phyloP scores from a whole-genome alignment of 495 filamentous ascomycete species.

The Amphirosellinia nigrospora region DNA sequence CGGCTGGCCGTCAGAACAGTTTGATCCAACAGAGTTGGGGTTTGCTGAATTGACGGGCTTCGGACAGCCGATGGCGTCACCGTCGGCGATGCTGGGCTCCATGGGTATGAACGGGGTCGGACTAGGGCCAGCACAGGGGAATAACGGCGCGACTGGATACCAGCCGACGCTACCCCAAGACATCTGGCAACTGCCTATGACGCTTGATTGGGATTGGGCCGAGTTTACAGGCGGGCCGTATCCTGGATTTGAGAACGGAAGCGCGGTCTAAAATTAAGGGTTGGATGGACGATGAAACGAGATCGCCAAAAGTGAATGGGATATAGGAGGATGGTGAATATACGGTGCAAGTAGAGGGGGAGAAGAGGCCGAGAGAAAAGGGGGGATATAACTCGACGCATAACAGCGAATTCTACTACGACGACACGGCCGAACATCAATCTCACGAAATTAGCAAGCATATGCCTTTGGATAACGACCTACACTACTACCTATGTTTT shows the following conservation, averaged over 20 bases:
- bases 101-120: constrained; percentile 34
- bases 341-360: neutral
- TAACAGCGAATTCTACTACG: neutral
- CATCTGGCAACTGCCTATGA: constrained; percentile 95
- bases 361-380: neutral
- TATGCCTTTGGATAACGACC: neutral
- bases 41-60: constrained; percentile 59
- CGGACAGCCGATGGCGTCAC: constrained; percentile 47
- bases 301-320: neutral
- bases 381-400: neutral
- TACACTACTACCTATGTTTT: neutral
- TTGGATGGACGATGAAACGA: neutral
- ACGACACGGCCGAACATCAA: neutral
- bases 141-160: constrained; percentile 50
- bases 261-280: constrained; percentile 16
- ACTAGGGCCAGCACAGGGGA: constrained; percentile 21
- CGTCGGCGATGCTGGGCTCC: constrained; percentile 39
- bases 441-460: constrained; percentile 3
- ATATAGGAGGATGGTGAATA: neutral
- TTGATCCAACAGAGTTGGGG: constrained; percentile 36
- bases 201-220: constrained; percentile 98
- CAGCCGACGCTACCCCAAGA: constrained; percentile 97
- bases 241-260: constrained; percentile 60
- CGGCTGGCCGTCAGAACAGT: constrained; percentile 36
- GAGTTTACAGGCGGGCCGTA: constrained; percentile 72